Evolutionary conservation across 1,284 basidiomycete genomes (phyloP).

Genomic region (Neolentinus lepideus): DNA sequence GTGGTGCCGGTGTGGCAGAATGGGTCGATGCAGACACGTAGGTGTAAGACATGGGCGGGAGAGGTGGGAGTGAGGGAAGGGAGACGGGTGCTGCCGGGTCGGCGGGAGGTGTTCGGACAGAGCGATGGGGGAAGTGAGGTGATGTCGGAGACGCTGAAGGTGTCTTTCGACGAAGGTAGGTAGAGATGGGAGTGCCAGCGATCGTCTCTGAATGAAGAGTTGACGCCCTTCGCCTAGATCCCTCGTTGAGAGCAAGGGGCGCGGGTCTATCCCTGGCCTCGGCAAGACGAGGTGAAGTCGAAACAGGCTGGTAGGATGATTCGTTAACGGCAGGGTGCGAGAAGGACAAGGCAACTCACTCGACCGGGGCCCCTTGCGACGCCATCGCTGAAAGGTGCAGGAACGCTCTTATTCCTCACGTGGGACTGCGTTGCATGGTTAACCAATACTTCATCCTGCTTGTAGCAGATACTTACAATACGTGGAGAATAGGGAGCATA

Average conservation of each 20-base stretch:
- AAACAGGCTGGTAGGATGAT: neutral
- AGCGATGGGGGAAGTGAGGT: slow-evolving; percentile 45
- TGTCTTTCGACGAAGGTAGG: slow-evolving; percentile 68
- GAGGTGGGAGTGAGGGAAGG: slow-evolving; percentile 45
- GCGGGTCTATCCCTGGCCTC: neutral
- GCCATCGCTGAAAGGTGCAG: neutral
- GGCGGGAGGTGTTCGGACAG: slow-evolving; percentile 16
- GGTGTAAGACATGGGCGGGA: neutral
- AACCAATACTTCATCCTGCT: neutral
- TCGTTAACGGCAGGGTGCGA: neutral
- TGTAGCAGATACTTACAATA: slow-evolving; percentile 34
- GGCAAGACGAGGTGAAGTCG: neutral
- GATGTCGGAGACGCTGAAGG: slow-evolving; percentile 66
- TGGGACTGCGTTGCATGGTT: neutral
- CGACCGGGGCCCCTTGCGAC: neutral
- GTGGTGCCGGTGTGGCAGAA: neutral
- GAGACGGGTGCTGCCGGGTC: slow-evolving; percentile 42
- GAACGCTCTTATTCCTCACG: neutral
- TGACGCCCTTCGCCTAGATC: neutral
- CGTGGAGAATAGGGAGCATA: slow-evolving; percentile 60
- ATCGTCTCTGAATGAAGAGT: slow-evolving; percentile 2
- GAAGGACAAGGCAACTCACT: neutral
- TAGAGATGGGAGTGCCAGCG: slow-evolving; percentile 60
- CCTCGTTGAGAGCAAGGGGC: neutral
- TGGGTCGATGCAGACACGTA: neutral